Conservation (phyloP, 257 asterid species). For the Solanum dulcamara region DNA sequence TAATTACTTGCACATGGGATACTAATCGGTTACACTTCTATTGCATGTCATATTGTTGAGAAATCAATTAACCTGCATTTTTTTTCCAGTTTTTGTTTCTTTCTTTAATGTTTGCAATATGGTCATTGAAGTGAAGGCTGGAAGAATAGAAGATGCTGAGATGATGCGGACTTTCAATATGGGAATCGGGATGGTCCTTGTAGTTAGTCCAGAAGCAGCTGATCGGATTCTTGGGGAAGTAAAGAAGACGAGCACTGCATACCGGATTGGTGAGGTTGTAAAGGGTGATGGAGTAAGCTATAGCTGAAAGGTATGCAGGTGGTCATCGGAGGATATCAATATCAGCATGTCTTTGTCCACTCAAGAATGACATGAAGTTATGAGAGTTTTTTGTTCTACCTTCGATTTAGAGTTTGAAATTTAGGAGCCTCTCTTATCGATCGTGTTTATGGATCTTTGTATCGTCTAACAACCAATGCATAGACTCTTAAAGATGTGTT, state of each 20-base stretch:
- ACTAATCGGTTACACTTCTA: background rate
- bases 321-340: background rate
- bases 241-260: constrained; percentile 4
- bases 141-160: constrained; percentile 64
- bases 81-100: background rate
- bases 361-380: background rate
- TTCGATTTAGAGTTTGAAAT: background rate
- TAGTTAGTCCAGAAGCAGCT: constrained; percentile 60
- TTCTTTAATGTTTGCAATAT: background rate
- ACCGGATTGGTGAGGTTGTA: constrained; percentile 56
- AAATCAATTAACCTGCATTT: background rate
- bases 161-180: constrained; percentile 86
- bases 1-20: background rate
- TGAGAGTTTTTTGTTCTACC: background rate
- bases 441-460: background rate
- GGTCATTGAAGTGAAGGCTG: constrained; percentile 34
- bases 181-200: constrained; percentile 97
- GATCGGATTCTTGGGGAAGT: constrained; percentile 35
- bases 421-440: background rate
- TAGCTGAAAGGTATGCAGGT: background rate
- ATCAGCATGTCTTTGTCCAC: background rate
- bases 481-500: background rate
- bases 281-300: constrained; percentile 61
- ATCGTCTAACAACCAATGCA: background rate
- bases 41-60: background rate